Evolutionary conservation across 73 alveolate species (phyloP), one percentile per base, ranked within the genome.

Genomic region (Breviolum minutum): DNA sequence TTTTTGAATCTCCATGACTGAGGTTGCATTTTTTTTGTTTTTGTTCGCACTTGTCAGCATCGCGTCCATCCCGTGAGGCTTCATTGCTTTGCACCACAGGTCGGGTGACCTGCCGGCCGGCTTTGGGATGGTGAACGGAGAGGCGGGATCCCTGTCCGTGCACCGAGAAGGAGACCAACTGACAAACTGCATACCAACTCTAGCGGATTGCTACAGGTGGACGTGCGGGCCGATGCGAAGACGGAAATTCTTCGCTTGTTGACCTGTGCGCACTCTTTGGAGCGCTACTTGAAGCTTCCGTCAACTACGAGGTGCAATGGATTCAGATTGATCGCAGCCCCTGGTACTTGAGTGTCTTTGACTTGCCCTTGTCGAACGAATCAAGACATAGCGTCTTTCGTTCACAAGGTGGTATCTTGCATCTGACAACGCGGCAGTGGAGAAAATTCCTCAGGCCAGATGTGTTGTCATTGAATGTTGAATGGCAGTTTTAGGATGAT

Each of bases 81-180:
- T 62, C 88, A 90, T 90, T 17, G 97, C 97, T 24, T 54, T 90
- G 76, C 97, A 90, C 30, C 88, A 90, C 40, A 63, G 97, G 6
- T 20, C 97, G 48, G 97, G 97, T 11, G 97, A 90, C 87, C 20
- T 90, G 66, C 69, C 97, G 2, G 97, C 97, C 8, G 97, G 97
- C 76, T 90, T 90, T 60, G 97, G 97, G n/a, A 73, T 90, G 70
- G 97, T 90, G 64, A 90, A 90, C 48, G 97, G 97, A 26, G 97
- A 90, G 97, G 86, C 64, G 9, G 29, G 63, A n/a, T n/a, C n/a
- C n/a, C 40, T 17, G 85, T 40, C 54, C 3, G 54, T 40, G 54
- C 54, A 40, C 54, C 54, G 54, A 40, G 54, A 40, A 40, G 0
- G 54, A 40, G 54, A 40, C 54, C 54, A 40, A 40, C 48, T 9